Evolutionary conservation across 202 grass and related monocot species (phyloP).

Genomic region (Zizania palustris): DNA sequence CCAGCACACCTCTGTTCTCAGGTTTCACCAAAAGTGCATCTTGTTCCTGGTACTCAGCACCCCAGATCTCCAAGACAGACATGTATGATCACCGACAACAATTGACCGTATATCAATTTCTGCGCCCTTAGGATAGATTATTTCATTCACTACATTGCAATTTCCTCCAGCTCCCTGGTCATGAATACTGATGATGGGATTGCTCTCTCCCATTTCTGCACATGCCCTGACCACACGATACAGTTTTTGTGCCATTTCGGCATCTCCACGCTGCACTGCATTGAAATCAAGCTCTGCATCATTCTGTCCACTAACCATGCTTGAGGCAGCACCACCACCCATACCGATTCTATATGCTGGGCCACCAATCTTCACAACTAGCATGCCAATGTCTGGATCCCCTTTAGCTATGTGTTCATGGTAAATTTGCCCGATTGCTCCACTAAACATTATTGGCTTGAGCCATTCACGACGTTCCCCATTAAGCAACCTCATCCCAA

Average conservation of each 20-base stretch:
- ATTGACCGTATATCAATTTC: constrained; percentile 90
- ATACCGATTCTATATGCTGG: constrained; percentile 96
- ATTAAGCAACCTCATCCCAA: constrained; percentile 75
- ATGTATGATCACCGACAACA: constrained; percentile 88
- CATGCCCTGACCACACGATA: constrained; percentile 84
- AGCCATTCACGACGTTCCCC: constrained; percentile 89
- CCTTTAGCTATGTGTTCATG: constrained; percentile 78
- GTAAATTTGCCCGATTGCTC: constrained; percentile 88
- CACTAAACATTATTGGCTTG: constrained; percentile 99
- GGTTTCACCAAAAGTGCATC: constrained; percentile 75
- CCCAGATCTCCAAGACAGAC: constrained; percentile 87
- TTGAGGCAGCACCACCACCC: constrained; percentile 94
- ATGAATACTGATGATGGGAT: constrained; percentile 94
- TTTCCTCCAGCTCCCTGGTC: constrained; percentile 98
- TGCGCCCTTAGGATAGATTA: constrained; percentile 87
- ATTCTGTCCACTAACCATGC: constrained; percentile 94
- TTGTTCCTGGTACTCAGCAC: constrained; percentile 90
- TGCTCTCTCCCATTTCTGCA: constrained; percentile 86
- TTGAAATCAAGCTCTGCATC: constrained; percentile 95
- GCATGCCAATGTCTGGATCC: constrained; percentile 85
- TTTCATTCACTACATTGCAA: constrained; percentile 97
- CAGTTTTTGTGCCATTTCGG: constrained; percentile 90
- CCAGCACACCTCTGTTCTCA: constrained; percentile 59
- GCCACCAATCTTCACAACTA: constrained; percentile 98
- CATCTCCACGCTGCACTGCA: constrained; percentile 95